Evolutionary conservation across 2,329 filamentous ascomycete species (phyloP), one percentile per base, ranked within the genome.

Genomic region (Trichoderma harzianum): DNA sequence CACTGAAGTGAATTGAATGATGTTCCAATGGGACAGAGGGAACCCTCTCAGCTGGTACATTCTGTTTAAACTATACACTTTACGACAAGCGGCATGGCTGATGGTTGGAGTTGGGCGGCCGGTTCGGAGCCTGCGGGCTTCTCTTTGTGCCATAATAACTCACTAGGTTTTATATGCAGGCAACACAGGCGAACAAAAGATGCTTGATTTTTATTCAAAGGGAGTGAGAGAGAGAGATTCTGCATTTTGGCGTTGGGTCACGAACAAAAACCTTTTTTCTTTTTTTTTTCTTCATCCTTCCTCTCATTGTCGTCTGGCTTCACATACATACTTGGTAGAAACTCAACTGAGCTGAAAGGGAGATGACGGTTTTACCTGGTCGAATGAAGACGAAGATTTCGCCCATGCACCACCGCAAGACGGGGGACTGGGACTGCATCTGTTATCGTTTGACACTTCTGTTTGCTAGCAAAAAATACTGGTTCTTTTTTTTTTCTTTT

Each of bases 231-330:
- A 60, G 55, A 60, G 39, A 65, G 14, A 60, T 58, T 71, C 34
- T 58, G 51, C 60, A 58, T 71, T 66, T 66, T 24, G 69, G 69
- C 69, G 69, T 71, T 71, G 61, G 69, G 62, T 61, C 47, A 71
- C 51, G 69, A 71, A 65, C 57, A 61, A 64, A 47, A n/a, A 18
- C n/a, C 5, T 32, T n/a, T 62, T 61, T 26, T 34, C 34, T 36
- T 36, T 36, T 14, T 36, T 36, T 36, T 36, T 16, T 34, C 6
- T 39, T 43, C 11, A 58, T 47, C 7, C 32, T 58, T 16, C 34
- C 57, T 24, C 34, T 26, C 32, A 7, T 43, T 62, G 55, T 62
- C 26, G 21, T 60, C 18, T 26, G 51, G 34, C 26, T 47, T 47
- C 34, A 47, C 12, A 24, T n/a, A 16, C 34, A 36, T 43, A 43